phyloP scores from a whole-genome alignment of 73 alveolate species.

The Stentor roeselii region DNA sequence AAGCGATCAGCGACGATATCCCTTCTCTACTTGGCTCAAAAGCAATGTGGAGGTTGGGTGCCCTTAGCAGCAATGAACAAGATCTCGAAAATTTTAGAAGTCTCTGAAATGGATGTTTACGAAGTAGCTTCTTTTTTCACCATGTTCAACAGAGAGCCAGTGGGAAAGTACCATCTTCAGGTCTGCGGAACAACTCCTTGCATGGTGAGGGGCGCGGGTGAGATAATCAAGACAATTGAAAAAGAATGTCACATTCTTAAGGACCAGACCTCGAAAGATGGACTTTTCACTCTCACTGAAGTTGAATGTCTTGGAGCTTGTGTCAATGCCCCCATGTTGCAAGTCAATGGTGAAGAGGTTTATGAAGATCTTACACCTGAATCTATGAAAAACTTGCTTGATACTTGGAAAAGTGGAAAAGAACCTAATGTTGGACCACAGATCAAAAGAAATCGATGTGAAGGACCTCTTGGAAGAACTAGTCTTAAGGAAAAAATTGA shows the following conservation, averaged over 20 bases:
- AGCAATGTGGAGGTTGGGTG: slow-evolving; percentile 76
- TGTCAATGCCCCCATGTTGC: slow-evolving; percentile 91
- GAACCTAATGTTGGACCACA: slow-evolving; percentile 81
- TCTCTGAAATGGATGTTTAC: slow-evolving; percentile 81
- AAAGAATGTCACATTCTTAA: slow-evolving; percentile 51
- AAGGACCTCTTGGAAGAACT: slow-evolving; percentile 89
- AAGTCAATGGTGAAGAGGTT: slow-evolving; percentile 86
- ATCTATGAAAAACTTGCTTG: slow-evolving; percentile 25
- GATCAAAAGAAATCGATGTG: slow-evolving; percentile 59
- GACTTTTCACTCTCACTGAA: slow-evolving; percentile 79
- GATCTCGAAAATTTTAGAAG: slow-evolving; percentile 80
- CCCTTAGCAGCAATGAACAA: slow-evolving; percentile 88
- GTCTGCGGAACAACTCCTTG: slow-evolving; percentile 95
- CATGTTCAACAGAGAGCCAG: slow-evolving; percentile 85
- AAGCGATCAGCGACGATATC: slow-evolving; percentile 80
- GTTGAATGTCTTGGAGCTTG: slow-evolving; percentile 94
- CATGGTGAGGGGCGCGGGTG: slow-evolving; percentile 83
- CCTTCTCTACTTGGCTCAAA: slow-evolving; percentile 67
- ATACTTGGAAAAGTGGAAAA: slow-evolving; percentile 44
- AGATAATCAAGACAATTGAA: slow-evolving; percentile 70
- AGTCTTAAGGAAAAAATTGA: slow-evolving; percentile 37
- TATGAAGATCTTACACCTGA: slow-evolving; percentile 91
- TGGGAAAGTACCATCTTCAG: slow-evolving; percentile 86
- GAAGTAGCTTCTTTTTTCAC: slow-evolving; percentile 87
- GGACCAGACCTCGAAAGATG: slow-evolving; percentile 82